Evolutionary conservation across 2,329 filamentous ascomycete species (phyloP).

Genomic region (Penicillium occitanis): DNA sequence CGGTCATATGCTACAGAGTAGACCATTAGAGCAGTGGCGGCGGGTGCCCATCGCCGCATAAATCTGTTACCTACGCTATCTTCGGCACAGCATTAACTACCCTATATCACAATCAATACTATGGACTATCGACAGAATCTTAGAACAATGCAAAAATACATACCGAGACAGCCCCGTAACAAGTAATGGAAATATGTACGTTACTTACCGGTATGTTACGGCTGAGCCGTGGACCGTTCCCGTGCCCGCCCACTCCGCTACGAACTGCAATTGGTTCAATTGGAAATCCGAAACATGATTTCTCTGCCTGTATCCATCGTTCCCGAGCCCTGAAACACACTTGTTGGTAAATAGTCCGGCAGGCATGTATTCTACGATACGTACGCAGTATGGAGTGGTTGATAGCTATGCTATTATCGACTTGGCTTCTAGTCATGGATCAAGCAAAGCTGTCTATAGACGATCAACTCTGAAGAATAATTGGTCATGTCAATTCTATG

Average conservation of each 20-base stretch:
- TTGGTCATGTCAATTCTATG: background rate
- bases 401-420: background rate
- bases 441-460: background rate
- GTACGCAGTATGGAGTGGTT: background rate
- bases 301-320: background rate
- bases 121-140: background rate
- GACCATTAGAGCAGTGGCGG: no score
- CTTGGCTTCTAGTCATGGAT: background rate
- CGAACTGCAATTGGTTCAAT: background rate
- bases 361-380: background rate
- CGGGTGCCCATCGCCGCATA: no score
- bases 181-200: background rate
- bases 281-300: constrained; percentile 1
- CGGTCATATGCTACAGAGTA: no score
- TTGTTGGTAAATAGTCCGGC: background rate
- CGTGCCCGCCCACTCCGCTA: background rate
- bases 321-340: background rate
- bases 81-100: background rate
- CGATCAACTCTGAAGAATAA: background rate
- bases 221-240: constrained; percentile 6
- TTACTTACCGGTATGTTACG: background rate
- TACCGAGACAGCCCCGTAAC: background rate
- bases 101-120: background rate
- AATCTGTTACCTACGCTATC: background rate
- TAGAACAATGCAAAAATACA: background rate